Base-by-base conservation (phyloP, 805 yeast species). In the Saturnispora hagleri region DNA sequence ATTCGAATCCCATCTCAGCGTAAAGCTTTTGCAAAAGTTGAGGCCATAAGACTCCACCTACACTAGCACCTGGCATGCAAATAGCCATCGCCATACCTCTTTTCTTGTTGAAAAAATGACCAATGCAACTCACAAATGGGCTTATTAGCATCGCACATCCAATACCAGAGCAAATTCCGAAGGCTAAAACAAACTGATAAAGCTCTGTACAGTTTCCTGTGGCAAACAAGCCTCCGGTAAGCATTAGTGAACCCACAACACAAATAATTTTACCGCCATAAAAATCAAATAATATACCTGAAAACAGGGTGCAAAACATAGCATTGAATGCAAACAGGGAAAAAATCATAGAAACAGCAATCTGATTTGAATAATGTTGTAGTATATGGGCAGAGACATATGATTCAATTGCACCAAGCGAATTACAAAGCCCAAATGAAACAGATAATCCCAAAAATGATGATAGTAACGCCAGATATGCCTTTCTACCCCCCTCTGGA, bases 271-370 rank as follows among this genome's bases (percentile, higher is more conserved):
- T 66, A 36, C 77, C 70, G 5, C 81, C 81, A 53, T 64, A 69
- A 28, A 65, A 62, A 52, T 76, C 81, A 57, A 76, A 75, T n/a
- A 74, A 61, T 2, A 70, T 68, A 2, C 81, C 80, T 5, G 73
- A 69, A 42, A 75, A 61, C 44, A 75, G 62, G 18, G 71, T 64
- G 6, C 70, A 60, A 8, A 74, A 68, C 62, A 52, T 82, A 53
- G 54, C 75, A 71, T 57, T 72, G 60, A 66, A 75, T 4, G 66
- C 48, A 47, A 54, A 79, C 28, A 84, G 63, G 1, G 88, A 80
- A 60, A 85, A 86, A 52, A 85, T 77, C 93, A 91, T 86, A 1
- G 87, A 79, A 4, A 83, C 70, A 2, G 77, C 63, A 20, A 82
- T 71, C 10, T 48, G 51, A n/a, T 79, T 70, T 15, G 74, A 62